Percentiles rank a stretch among this genome's conserved stretches.
phyloP scores from a whole-genome alignment of 2,329 filamentous ascomycete species.

The Phyllosticta paracitricarpa region DNA sequence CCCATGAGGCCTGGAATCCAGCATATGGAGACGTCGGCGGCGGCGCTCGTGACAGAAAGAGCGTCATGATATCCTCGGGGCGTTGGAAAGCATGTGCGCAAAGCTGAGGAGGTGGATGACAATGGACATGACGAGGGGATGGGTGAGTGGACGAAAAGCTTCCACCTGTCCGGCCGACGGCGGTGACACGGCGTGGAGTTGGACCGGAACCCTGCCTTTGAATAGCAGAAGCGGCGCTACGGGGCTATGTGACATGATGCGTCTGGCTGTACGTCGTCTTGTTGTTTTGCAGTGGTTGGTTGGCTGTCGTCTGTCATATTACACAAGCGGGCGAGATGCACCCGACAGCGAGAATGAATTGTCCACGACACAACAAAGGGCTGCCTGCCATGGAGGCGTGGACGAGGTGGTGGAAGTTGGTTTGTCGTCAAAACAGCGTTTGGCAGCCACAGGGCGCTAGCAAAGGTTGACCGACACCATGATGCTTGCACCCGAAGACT shows the following conservation, averaged over 20 bases:
- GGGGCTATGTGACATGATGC: neutral
- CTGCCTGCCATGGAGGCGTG: neutral
- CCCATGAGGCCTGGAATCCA: neutral
- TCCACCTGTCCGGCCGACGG: neutral
- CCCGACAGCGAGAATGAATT: neutral
- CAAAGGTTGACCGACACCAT: neutral
- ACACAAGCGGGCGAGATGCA: neutral
- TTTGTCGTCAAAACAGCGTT: neutral
- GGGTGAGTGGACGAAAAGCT: neutral
- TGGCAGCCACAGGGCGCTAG: neutral
- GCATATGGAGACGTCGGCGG: neutral
- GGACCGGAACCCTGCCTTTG: neutral
- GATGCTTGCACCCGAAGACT: neutral
- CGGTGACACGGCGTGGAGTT: neutral
- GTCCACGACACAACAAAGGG: neutral
- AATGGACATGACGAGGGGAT: neutral
- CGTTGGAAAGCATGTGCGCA: too few species aligned
- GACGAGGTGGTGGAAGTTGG: neutral
- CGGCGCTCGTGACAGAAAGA: neutral
- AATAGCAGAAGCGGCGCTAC: neutral
- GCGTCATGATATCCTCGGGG: neutral
- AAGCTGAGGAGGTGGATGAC: too few species aligned
- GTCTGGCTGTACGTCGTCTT: neutral
- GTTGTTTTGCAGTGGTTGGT: neutral
- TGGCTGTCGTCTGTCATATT: neutral